Evolutionary conservation across 257 asterid genomes (phyloP).

Genomic region (Nicotiana sylvestris): DNA sequence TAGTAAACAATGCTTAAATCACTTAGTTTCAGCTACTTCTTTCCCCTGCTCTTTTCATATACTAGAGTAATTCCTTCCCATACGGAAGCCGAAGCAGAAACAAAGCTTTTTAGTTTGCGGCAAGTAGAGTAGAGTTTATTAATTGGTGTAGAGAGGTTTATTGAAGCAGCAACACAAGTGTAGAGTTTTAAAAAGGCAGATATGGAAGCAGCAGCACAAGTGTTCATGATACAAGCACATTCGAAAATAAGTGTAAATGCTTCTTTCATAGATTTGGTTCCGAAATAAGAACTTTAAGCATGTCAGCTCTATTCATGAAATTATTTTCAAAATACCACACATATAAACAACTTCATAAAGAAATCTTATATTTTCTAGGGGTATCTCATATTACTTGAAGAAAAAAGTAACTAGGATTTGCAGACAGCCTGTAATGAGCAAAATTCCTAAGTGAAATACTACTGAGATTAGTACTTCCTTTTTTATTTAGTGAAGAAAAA

Average conservation of each 20-base stretch:
- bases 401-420: neutral
- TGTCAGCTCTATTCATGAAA: neutral
- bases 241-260: neutral
- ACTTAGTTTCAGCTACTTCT: neutral
- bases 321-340: neutral
- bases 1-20: conserved; percentile 3
- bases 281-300: neutral
- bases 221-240: neutral
- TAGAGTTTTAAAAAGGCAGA: neutral
- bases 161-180: neutral
- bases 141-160: neutral
- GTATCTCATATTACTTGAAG: neutral
- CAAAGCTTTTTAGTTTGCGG: neutral
- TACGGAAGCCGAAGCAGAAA: neutral
- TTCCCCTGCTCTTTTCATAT: neutral
- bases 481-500: neutral
- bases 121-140: neutral
- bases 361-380: neutral
- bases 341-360: neutral
- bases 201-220: neutral
- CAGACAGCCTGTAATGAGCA: neutral
- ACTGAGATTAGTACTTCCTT: neutral
- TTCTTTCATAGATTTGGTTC: neutral
- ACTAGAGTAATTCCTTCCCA: neutral
- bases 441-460: neutral